Base-by-base conservation (phyloP, 495 filamentous ascomycete genomes). In the Schizothecium vesticola region DNA sequence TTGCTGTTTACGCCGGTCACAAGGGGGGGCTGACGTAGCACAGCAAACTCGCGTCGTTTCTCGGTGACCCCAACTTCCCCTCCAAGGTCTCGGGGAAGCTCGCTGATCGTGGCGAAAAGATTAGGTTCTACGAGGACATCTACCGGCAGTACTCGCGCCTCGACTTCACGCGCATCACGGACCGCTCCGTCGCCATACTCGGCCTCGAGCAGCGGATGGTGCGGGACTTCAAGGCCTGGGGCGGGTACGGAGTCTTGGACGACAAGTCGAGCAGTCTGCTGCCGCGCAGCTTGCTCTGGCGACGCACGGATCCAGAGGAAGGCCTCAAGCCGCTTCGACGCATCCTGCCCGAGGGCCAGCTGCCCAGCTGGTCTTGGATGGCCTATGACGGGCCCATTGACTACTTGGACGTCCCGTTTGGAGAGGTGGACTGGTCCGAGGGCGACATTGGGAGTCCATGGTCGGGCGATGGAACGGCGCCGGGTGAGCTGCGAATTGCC, bases 31-130 rank as follows among this genome's bases (percentile, higher is more conserved):
- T 51, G 43, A 51, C 43, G 6, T 1, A 51, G 6, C 43, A n/a
- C 31, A 80, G 78, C 64, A 61, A 67, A 11, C 71, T 73, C 9
- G 70, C 76, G 26, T 65, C 67, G 3, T 78, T 80, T 57, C 70
- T 80, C 2, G 77, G 75, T 0, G 80, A 82, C 58, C 64, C 80
- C 0, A 66, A 76, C 56, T 81, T 82, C 58, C 80, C 81, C 22
- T 59, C 64, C 51, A 65, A 65, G 19, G 43, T 65, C 16, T 65
- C 63, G 19, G 43, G 36, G 10, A 65, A 31, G 16, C 36, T 59
- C 58, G 68, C 29, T 51, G 24, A 67, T 22, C 64, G 68, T 3
- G 64, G 73, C 11, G 68, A 68, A 36, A 74, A 70, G 64, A 76
- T 78, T 31, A 58, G 71, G 1, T 67, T 74, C 55, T 74, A 74